Evolutionary conservation across 768 basidiomycete species (phyloP).

Genomic region (Lactarius indigo): DNA sequence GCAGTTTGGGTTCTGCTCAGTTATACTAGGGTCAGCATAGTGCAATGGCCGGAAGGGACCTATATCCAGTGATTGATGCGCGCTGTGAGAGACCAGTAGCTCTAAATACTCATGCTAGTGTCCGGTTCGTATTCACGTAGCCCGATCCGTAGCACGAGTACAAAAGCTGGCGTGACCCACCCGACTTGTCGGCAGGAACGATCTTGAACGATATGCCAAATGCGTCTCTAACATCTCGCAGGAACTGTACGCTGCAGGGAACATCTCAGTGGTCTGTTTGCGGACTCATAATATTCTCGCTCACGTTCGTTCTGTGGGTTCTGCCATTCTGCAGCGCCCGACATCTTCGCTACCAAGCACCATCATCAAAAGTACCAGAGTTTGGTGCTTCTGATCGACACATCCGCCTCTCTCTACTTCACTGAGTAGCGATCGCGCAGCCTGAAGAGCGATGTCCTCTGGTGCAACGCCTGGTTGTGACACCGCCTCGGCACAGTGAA

Average conservation of each 20-base stretch:
- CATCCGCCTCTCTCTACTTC: constrained; percentile 86
- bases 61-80: neutral
- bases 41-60: neutral
- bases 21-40: neutral
- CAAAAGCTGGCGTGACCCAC: constrained; percentile 54
- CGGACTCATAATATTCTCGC: neutral
- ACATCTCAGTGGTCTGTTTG: constrained; percentile 16
- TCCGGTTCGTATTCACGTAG: constrained; percentile 83
- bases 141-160: constrained; percentile 93
- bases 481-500: constrained; percentile 84
- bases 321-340: constrained; percentile 81
- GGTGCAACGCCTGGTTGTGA: constrained; percentile 82
- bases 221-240: constrained; percentile 75
- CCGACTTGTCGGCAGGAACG: constrained; percentile 51
- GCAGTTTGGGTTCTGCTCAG: neutral
- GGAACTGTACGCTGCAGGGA: constrained; percentile 74
- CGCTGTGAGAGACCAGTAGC: neutral
- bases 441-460: constrained; percentile 86
- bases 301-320: constrained; percentile 74
- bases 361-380: constrained; percentile 84
- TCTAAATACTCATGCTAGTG: constrained; percentile 49
- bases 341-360: constrained; percentile 97
- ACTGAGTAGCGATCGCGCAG: constrained; percentile 70
- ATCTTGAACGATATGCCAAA: constrained; percentile 96
- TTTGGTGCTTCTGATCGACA: constrained; percentile 87